Conservation (phyloP, 176 grass and related monocot species). For the Echinochloa phyllopogon region DNA sequence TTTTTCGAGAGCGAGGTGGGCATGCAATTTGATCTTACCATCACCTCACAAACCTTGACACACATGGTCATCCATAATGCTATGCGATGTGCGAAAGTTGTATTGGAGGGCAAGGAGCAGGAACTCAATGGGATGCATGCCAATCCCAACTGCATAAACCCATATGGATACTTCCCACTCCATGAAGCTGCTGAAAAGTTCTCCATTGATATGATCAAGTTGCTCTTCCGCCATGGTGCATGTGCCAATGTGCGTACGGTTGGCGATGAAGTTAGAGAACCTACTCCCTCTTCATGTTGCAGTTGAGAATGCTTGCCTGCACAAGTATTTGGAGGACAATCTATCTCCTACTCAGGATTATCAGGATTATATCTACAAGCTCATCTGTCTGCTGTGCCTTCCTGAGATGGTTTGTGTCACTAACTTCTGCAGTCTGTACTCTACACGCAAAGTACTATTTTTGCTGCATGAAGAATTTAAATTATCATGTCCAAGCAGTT, state of each 20-base stretch:
- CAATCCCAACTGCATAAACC: conserved; percentile 19
- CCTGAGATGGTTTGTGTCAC: background rate
- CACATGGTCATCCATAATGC: background rate
- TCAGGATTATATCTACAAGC: background rate
- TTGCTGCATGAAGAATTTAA: no score
- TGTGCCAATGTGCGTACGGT: conserved; percentile 17
- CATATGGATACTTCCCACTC: conserved; percentile 3
- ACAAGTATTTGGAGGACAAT: background rate
- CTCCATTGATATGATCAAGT: conserved; percentile 16
- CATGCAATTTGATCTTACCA: background rate
- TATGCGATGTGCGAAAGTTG: conserved; percentile 11
- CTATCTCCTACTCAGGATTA: background rate
- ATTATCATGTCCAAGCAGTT: no score
- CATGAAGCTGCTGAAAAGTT: conserved; percentile 29
- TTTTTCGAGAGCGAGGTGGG: background rate
- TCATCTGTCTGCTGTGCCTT: background rate
- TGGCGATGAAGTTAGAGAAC: background rate
- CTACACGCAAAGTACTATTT: no score
- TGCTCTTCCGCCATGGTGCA: conserved; percentile 9
- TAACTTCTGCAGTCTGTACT: no score
- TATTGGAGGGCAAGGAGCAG: conserved; percentile 15
- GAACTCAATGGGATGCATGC: background rate
- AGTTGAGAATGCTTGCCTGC: background rate
- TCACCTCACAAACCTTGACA: background rate
- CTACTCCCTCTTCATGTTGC: background rate